These are phyloP conservation scores for Cryptosporidium canis DNA, from an alignment of 169 alveolate genomes.

Conservation along the genomic window DNA sequence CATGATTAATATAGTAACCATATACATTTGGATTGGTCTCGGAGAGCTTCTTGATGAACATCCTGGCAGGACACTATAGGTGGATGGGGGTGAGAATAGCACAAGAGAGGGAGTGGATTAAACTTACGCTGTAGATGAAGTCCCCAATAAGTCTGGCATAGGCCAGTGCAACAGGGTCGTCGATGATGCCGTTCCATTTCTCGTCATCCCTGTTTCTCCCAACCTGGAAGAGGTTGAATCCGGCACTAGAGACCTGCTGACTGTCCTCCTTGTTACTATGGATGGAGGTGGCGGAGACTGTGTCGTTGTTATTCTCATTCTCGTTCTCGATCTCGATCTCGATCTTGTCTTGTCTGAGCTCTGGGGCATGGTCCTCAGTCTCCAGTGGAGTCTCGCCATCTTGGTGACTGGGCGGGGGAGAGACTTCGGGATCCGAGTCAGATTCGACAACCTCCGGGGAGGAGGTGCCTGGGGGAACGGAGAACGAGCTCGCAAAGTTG, in stretches of 20 bases:
- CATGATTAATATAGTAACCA: slow-evolving; percentile 44
- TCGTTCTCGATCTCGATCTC: not conserved
- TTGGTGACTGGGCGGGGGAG: too few species aligned
- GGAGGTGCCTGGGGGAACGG: not conserved
- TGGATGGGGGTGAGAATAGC: not conserved
- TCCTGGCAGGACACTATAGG: slow-evolving; percentile 62
- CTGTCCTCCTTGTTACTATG: not conserved
- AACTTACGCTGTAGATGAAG: slow-evolving; percentile 63
- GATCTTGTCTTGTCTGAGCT: not conserved
- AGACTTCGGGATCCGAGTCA: too few species aligned
- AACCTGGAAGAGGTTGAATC: slow-evolving; percentile 36
- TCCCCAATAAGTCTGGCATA: slow-evolving; percentile 65
- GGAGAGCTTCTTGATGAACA: slow-evolving; percentile 40
- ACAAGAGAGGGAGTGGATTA: not conserved
- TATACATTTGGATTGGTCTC: slow-evolving; percentile 37
- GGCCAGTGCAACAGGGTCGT: slow-evolving; percentile 54
- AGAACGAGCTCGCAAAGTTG: not conserved
- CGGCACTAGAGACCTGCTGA: slow-evolving; percentile 50
- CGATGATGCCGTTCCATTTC: slow-evolving; percentile 39
- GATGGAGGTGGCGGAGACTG: too few species aligned
- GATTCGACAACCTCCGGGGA: too few species aligned
- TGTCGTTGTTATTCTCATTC: not conserved
- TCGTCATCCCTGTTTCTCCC: slow-evolving; percentile 65
- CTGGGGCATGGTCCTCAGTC: not conserved
- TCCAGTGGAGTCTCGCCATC: not conserved